A percentile compares a stretch with the other conserved stretches of the same genome.
Evolutionary conservation across 2,329 filamentous ascomycete genomes (phyloP).

Genomic region (Cladophialophora exuberans): DNA sequence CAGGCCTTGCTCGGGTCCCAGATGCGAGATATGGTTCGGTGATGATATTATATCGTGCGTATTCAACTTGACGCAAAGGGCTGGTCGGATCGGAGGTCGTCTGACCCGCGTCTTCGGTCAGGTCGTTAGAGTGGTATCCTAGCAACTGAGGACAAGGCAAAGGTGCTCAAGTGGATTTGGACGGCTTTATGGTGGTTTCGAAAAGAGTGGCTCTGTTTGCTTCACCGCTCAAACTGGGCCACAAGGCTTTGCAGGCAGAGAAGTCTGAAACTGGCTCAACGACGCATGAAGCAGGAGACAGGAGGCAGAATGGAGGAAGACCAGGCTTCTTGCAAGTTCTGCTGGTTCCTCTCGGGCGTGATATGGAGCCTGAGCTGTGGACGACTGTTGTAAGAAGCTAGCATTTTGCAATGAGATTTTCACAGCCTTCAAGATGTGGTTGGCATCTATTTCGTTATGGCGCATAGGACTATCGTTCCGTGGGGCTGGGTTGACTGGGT

Average conservation of each 20-base stretch:
- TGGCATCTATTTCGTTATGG: background rate
- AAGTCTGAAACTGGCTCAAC: slow-evolving; percentile 5
- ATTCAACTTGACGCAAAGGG: slow-evolving; percentile 2
- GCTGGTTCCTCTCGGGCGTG: background rate
- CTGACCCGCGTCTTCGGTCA: slow-evolving; percentile 9
- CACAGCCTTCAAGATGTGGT: too few species aligned
- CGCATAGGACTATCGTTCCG: background rate
- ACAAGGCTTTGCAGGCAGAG: slow-evolving; percentile 14
- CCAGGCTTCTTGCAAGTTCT: background rate
- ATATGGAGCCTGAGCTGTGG: slow-evolving; percentile 4
- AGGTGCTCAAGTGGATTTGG: slow-evolving; percentile 12
- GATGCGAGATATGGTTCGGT: background rate
- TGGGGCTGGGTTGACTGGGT: slow-evolving; percentile 6
- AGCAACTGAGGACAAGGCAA: slow-evolving; percentile 19
- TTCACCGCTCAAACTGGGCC: slow-evolving; percentile 26
- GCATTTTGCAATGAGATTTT: too few species aligned
- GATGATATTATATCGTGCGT: background rate
- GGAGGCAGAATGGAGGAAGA: background rate
- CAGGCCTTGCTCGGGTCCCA: slow-evolving; percentile 1
- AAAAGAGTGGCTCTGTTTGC: slow-evolving; percentile 9
- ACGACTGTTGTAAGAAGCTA: too few species aligned
- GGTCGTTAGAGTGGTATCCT: background rate
- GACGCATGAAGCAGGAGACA: slow-evolving; percentile 12
- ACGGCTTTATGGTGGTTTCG: slow-evolving; percentile 12
- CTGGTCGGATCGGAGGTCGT: slow-evolving; percentile 4